These are phyloP conservation scores for Colletotrichum lentis DNA, from an alignment of 2,329 filamentous ascomycete genomes.

Conservation along the genomic window DNA sequence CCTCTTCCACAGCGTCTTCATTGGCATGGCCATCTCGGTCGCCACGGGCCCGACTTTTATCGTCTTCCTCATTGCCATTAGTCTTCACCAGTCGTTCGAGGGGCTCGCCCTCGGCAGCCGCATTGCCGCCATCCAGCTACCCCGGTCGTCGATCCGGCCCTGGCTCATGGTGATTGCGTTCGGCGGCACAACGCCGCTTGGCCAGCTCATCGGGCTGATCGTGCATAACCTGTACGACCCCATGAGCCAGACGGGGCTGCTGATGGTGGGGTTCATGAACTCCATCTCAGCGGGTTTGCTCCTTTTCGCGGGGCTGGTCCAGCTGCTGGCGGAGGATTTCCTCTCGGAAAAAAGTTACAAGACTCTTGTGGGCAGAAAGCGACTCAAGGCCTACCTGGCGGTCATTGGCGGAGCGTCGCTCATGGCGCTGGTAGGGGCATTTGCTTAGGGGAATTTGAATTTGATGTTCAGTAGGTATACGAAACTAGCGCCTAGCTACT, in stretches of 20 bases:
- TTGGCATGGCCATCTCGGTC: constrained; percentile 86
- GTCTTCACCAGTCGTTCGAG: constrained; percentile 89
- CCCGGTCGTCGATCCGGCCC: constrained; percentile 75
- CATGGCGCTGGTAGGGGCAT: constrained; percentile 78
- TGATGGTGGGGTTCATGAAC: constrained; percentile 89
- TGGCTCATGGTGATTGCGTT: constrained; percentile 85
- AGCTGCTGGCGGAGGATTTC: constrained; percentile 87
- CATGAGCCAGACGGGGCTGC: constrained; percentile 74
- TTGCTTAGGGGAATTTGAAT: constrained; percentile 60
- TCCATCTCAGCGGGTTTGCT: constrained; percentile 82
- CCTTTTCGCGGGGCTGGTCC: constrained; percentile 83
- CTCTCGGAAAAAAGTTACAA: constrained; percentile 78
- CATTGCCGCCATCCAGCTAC: constrained; percentile 84
- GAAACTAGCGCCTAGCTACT: not conserved
- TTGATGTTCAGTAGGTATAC: not conserved
- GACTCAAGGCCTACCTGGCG: constrained; percentile 69
- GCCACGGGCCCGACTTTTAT: constrained; percentile 81
- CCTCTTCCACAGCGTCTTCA: constrained; percentile 85
- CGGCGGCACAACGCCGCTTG: constrained; percentile 69
- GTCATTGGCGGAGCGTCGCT: constrained; percentile 71
- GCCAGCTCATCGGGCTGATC: constrained; percentile 75
- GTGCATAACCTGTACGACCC: constrained; percentile 85
- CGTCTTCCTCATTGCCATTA: constrained; percentile 81
- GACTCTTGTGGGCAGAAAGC: constrained; percentile 67
- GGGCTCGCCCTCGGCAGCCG: constrained; percentile 85